A percentile compares a stretch with the other conserved stretches of the same genome.
Evolutionary conservation across 495 filamentous ascomycete species (phyloP).

Genomic region (Penicillium robsamsonii): DNA sequence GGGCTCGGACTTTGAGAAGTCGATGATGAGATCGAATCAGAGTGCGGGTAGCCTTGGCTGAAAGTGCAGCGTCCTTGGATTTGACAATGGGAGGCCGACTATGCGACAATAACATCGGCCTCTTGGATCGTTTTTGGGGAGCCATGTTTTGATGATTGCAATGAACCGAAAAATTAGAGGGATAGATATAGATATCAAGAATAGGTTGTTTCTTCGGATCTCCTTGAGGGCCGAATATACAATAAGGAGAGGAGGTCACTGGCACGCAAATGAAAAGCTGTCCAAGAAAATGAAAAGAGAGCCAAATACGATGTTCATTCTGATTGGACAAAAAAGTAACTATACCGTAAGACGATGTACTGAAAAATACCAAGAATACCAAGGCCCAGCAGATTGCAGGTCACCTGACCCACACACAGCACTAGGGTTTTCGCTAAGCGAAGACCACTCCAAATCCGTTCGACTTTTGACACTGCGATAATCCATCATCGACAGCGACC

Average conservation of each 20-base stretch:
- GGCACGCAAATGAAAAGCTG: slow-evolving; percentile 3
- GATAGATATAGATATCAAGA: too few relatives aligned
- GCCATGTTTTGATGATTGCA: slow-evolving; percentile 3
- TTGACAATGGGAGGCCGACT: slow-evolving; percentile 63
- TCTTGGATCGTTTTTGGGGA: slow-evolving; percentile 35
- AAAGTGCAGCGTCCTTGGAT: slow-evolving; percentile 58
- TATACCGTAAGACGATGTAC: background rate
- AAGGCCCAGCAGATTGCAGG: slow-evolving; percentile 19
- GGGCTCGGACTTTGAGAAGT: slow-evolving; percentile 71
- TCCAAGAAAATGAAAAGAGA: slow-evolving; percentile 7
- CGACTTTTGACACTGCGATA: slow-evolving; percentile 44
- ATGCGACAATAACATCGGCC: slow-evolving; percentile 56
- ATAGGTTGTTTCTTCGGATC: background rate
- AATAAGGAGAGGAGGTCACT: background rate
- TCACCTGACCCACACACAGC: slow-evolving; percentile 55
- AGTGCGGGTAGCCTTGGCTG: slow-evolving; percentile 73
- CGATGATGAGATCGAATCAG: slow-evolving; percentile 84
- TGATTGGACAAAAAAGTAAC: slow-evolving; percentile 1
- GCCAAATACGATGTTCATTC: slow-evolving; percentile 7
- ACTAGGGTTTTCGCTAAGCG: slow-evolving; percentile 49
- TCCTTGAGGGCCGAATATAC: background rate
- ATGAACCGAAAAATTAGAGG: background rate
- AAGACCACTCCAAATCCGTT: slow-evolving; percentile 43
- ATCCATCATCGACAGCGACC: slow-evolving; percentile 48
- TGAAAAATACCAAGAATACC: slow-evolving; percentile 19